Evolutionary conservation across 2,329 filamentous ascomycete genomes (phyloP).

Genomic region (Podosphaera xanthii): DNA sequence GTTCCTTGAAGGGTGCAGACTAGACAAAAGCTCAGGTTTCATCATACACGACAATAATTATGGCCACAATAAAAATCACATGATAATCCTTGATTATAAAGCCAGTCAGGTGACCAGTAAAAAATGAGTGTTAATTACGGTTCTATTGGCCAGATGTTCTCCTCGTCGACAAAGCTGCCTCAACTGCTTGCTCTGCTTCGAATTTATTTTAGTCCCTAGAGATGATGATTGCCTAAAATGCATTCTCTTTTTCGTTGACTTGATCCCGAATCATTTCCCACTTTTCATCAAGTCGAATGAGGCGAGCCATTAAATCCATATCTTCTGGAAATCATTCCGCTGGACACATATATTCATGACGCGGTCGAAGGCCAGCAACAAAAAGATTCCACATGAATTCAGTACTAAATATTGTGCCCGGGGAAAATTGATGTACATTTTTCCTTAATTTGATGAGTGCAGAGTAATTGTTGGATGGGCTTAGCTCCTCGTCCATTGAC

Average conservation of each 20-base stretch:
- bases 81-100: no score
- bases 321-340: constrained; percentile 57
- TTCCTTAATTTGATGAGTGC: not conserved
- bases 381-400: constrained; percentile 1
- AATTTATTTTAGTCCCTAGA: no score
- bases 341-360: not conserved
- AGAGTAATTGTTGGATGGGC: not conserved
- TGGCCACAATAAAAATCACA: no score
- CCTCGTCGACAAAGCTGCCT: no score
- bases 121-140: no score
- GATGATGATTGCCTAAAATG: not conserved
- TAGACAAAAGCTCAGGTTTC: no score
- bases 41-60: no score
- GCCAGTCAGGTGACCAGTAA: no score
- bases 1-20: no score
- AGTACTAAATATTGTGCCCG: not conserved
- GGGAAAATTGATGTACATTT: not conserved
- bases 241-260: not conserved
- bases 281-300: not conserved
- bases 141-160: no score
- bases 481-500: not conserved
- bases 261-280: not conserved
- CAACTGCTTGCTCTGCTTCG: no score
- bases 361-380: not conserved
- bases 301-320: constrained; percentile 30